Percentiles rank a stretch among this genome's conserved stretches.
These are phyloP conservation scores for Chrysosporium keratinophilum DNA, from an alignment of 2,329 filamentous ascomycete species.

Conservation along the genomic window DNA sequence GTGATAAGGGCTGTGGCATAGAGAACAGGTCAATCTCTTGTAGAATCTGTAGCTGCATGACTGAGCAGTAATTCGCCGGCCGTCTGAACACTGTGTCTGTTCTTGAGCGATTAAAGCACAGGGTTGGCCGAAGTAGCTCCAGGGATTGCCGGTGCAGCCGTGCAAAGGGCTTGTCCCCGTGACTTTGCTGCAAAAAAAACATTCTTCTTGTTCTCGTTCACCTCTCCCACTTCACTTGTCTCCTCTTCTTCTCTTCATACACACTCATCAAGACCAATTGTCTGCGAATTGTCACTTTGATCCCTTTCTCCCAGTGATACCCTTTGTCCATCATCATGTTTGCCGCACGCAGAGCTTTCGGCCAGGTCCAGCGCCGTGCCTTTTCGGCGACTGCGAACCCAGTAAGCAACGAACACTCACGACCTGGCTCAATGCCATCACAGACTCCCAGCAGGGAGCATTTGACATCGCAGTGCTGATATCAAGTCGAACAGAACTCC, in stretches of 20 bases:
- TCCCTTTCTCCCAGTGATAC: conserved; percentile 10
- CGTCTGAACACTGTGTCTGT: too few species aligned
- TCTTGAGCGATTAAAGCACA: too few species aligned
- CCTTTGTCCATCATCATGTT: conserved; percentile 54
- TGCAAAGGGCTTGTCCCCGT: neutral
- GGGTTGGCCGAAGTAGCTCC: too few species aligned
- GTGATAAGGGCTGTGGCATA: too few species aligned
- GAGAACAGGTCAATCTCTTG: too few species aligned
- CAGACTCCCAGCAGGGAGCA: neutral
- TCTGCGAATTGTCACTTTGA: neutral
- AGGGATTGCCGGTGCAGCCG: too few species aligned
- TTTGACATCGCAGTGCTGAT: neutral
- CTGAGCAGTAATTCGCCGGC: too few species aligned
- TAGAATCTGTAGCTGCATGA: too few species aligned
- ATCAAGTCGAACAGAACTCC: conserved; percentile 57
- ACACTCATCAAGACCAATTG: neutral
- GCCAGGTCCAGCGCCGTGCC: conserved; percentile 59
- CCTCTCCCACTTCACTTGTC: conserved; percentile 15
- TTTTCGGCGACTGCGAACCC: conserved; percentile 71
- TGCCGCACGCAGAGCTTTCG: conserved; percentile 49
- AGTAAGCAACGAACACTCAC: conserved; percentile 42
- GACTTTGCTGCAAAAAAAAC: neutral
- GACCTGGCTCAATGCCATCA: conserved; percentile 5
- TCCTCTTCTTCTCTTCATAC: conserved; percentile 13
- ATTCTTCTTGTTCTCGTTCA: conserved; percentile 18